Percentiles rank a stretch among this genome's conserved stretches.
These are phyloP conservation scores for Coniella vitis DNA, from an alignment of 2,329 filamentous ascomycete species.

Conservation along the genomic window DNA sequence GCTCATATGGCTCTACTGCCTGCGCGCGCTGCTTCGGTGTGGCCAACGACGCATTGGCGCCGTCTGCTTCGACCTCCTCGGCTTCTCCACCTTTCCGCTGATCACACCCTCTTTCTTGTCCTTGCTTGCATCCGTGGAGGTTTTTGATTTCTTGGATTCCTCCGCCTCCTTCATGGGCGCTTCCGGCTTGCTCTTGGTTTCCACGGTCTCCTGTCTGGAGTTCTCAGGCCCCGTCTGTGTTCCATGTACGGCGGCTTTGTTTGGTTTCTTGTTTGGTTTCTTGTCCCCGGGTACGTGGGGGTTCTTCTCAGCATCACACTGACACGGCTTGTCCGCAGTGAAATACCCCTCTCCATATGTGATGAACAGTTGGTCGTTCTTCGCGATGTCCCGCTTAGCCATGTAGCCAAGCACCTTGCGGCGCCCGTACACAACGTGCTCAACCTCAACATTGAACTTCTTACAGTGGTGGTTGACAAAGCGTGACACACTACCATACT, in stretches of 20 bases:
- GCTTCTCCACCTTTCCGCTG: not conserved
- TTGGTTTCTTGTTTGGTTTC: no score
- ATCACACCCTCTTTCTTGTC: not conserved
- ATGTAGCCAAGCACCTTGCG: not conserved
- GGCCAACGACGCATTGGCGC: no score
- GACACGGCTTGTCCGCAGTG: not conserved
- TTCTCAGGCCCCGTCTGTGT: no score
- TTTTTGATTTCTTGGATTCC: no score
- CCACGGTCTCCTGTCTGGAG: not conserved
- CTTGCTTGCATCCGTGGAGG: no score
- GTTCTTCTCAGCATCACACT: not conserved
- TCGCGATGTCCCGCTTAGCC: not conserved
- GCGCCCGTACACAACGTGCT: slow-evolving; percentile 1
- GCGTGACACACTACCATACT: slow-evolving; percentile 3
- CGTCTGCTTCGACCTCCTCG: not conserved
- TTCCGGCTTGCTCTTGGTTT: not conserved
- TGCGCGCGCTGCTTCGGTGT: no score
- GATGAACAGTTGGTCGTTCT: slow-evolving; percentile 3
- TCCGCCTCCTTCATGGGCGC: no score
- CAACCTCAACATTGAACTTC: slow-evolving; percentile 1
- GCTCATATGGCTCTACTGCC: no score
- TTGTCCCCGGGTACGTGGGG: not conserved
- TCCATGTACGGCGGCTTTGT: no score
- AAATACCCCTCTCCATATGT: slow-evolving; percentile 1
- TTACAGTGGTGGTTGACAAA: slow-evolving; percentile 7